phyloP scores from a whole-genome alignment of 2,329 filamentous ascomycete genomes.

The Monosporascus cannonballus region DNA sequence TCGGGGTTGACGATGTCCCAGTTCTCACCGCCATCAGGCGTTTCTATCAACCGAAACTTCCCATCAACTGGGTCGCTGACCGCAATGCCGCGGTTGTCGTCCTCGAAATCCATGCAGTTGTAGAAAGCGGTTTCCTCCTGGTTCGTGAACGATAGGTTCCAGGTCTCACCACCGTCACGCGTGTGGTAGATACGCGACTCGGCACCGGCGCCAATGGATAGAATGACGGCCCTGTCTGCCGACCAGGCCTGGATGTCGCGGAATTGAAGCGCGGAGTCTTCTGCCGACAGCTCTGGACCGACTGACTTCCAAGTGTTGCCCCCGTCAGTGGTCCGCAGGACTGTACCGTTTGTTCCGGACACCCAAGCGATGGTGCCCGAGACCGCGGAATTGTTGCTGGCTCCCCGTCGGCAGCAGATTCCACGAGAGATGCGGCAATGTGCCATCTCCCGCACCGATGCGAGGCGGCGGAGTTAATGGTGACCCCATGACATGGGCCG shows the following conservation, averaged over 20 bases:
- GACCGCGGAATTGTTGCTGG: slow-evolving; percentile 24
- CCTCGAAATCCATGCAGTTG: slow-evolving; percentile 27
- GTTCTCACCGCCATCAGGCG: slow-evolving; percentile 20
- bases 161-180: slow-evolving; percentile 20
- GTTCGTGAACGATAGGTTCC: slow-evolving; percentile 23
- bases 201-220: slow-evolving; percentile 28
- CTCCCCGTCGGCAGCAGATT: slow-evolving; percentile 19
- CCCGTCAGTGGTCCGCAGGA: slow-evolving; percentile 23
- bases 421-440: slow-evolving; percentile 13
- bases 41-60: slow-evolving; percentile 26
- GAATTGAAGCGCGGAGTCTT: slow-evolving; percentile 23
- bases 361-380: slow-evolving; percentile 26
- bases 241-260: slow-evolving; percentile 33
- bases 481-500: too few species aligned
- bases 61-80: slow-evolving; percentile 28
- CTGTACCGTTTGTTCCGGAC: slow-evolving; percentile 23
- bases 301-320: slow-evolving; percentile 25
- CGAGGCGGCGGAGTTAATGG: too few species aligned
- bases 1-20: slow-evolving; percentile 20
- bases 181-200: slow-evolving; percentile 28
- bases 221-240: slow-evolving; percentile 32
- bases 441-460: too few species aligned
- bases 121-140: slow-evolving; percentile 25
- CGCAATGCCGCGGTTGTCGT: slow-evolving; percentile 18
- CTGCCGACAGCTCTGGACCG: slow-evolving; percentile 17